Conservation (phyloP, 75 land plant genomes). For the Selaginella moellendorffii region DNA sequence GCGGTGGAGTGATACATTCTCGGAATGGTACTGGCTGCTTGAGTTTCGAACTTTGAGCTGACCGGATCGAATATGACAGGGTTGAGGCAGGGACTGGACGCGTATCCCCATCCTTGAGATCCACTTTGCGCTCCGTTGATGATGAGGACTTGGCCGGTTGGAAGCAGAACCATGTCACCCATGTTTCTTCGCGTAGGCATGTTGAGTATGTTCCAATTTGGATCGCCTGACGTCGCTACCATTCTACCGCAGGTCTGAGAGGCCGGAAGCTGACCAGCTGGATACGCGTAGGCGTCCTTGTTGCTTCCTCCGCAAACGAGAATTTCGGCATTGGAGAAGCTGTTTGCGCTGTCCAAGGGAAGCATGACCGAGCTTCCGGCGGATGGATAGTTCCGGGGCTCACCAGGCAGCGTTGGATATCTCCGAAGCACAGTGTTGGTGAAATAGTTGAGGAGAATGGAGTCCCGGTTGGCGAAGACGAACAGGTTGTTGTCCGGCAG, state of each 20-base stretch:
- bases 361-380: constrained; percentile 24
- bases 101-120: constrained; percentile 7
- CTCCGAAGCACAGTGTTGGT: constrained; percentile 19
- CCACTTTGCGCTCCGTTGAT: constrained; percentile 20
- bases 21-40: not conserved
- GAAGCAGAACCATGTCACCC: constrained; percentile 23
- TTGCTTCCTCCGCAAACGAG: constrained; percentile 65
- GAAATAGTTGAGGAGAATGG: constrained; percentile 15
- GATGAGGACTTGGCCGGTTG: constrained; percentile 10
- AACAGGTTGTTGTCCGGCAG: constrained; percentile 25
- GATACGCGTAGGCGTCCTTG: constrained; percentile 10
- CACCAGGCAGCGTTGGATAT: constrained; percentile 23
- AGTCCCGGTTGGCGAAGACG: constrained; percentile 26
- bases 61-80: not conserved
- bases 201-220: constrained; percentile 13
- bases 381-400: constrained; percentile 28
- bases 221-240: constrained; percentile 5
- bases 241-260: constrained; percentile 21
- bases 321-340: constrained; percentile 21
- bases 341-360: constrained; percentile 9
- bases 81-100: not conserved
- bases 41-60: not conserved
- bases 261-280: constrained; percentile 6
- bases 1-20: constrained; percentile 29
- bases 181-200: constrained; percentile 21